Evolutionary conservation across 495 filamentous ascomycete genomes (phyloP), one percentile per base, ranked within the genome.

Genomic region (Penicillium lagena): DNA sequence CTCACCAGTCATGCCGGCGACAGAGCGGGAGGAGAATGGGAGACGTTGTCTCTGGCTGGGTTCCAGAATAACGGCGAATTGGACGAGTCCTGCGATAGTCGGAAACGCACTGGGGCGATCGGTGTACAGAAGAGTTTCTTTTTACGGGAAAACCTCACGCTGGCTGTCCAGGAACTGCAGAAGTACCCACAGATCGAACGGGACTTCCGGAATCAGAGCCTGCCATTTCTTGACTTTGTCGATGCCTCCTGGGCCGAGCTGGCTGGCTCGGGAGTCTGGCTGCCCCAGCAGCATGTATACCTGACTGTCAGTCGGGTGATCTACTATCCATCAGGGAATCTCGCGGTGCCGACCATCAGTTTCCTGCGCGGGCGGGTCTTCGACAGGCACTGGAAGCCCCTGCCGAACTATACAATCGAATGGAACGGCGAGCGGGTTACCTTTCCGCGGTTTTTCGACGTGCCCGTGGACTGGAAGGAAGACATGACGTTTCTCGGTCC

Each of bases 91-190:
- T 44, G 42, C 27, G 33, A 37, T 2, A 17, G 27, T n/a, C 31
- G 17, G 7, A 32, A 28, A 17, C 41, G 30, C 12, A 9, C 4
- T 10, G 31, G 32, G 15, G 36, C 9, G 14, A 11, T 43, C 4
- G 41, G 41, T 17, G 41, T 43, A 15, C 32, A 22, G 17, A 31
- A 15, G 33, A 43, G 41, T 17, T 28, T 43, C 4, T 2, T 7
- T n/a, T 12, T 42, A 39, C 45, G 13, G 45, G 38, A 30, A 31
- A 22, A 41, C 41, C 38, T 41, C 32, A 47, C 33, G 32, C 37
- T 22, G 27, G 45, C 27, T 2, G 37, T 43, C 10, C 29, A 35
- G 17, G 9, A 34, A 9, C 29, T 29, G 15, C 8, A 1, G 12
- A 22, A 7, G 31, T 35, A 43, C 11, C 12, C 41, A 29, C 41